These are phyloP conservation scores for Chalaropsis thielavioides DNA, from an alignment of 2,329 filamentous ascomycete species.

Conservation along the genomic window DNA sequence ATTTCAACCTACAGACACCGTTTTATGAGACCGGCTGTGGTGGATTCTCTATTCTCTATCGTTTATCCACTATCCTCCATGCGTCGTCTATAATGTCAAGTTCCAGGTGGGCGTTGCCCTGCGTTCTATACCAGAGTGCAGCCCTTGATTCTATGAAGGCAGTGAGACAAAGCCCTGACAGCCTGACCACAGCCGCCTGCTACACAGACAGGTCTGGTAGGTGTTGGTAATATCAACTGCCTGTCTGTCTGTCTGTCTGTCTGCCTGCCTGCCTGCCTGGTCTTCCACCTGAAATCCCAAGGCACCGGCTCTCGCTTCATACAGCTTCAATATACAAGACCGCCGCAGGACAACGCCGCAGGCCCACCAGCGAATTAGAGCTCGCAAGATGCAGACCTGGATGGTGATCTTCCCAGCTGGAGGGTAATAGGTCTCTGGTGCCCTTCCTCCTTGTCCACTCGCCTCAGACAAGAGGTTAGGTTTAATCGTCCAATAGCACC, in stretches of 20 bases:
- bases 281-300: constrained; percentile 1
- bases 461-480: not conserved
- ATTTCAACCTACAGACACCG: not conserved
- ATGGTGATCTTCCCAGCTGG: not conserved
- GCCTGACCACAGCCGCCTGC: not conserved
- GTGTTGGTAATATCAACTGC: not conserved
- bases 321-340: not conserved
- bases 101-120: too few relatives aligned
- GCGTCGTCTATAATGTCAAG: not conserved
- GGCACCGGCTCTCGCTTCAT: not conserved
- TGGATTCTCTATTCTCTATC: not conserved
- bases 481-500: not conserved
- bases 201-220: too few relatives aligned
- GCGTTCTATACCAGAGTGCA: not conserved
- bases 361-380: not conserved
- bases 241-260: too few relatives aligned
- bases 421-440: not conserved
- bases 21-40: not conserved
- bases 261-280: too few relatives aligned
- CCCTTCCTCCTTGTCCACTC: not conserved
- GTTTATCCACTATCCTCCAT: not conserved
- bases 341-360: not conserved
- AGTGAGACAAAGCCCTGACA: not conserved
- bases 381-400: not conserved
- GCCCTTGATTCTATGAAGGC: not conserved